Evolutionary conservation across 345 rosid species (phyloP).

Genomic region (Syzygium aromaticum): DNA sequence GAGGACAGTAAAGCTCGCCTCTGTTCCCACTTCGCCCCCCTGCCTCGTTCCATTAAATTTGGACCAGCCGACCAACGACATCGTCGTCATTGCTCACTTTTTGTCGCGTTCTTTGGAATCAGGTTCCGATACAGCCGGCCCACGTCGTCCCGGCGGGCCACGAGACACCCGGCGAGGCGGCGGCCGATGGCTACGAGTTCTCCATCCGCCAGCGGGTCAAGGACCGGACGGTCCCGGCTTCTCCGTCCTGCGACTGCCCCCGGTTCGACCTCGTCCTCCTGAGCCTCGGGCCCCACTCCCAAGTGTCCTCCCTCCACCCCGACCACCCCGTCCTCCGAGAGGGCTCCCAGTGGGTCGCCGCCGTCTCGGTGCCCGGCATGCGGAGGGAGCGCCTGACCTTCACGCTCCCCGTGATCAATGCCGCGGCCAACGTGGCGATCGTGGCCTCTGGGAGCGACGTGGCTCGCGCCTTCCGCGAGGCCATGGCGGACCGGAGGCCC

Average conservation of each 20-base stretch:
- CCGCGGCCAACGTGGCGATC: slow-evolving; percentile 24
- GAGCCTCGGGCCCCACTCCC: not conserved
- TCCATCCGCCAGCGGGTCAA: slow-evolving; percentile 22
- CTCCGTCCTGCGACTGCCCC: slow-evolving; percentile 23
- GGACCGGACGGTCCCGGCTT: slow-evolving; percentile 15
- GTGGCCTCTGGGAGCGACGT: slow-evolving; percentile 16
- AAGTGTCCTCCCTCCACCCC: slow-evolving; percentile 20
- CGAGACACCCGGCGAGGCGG: slow-evolving; percentile 17
- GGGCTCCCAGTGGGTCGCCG: slow-evolving; percentile 22
- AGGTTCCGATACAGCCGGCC: slow-evolving; percentile 24
- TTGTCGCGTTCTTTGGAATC: not conserved
- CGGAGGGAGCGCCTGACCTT: slow-evolving; percentile 9
- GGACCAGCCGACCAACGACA: not conserved
- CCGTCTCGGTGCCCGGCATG: slow-evolving; percentile 1
- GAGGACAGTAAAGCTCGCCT: not conserved
- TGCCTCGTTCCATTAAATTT: not conserved
- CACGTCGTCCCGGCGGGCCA: slow-evolving; percentile 16
- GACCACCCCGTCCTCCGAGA: slow-evolving; percentile 10
- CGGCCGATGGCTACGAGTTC: slow-evolving; percentile 20
- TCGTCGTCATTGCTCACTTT: not conserved
- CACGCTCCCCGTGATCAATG: slow-evolving; percentile 30
- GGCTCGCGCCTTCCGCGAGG: slow-evolving; percentile 9
- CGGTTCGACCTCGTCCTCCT: slow-evolving; percentile 26
- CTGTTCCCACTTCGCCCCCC: not conserved
- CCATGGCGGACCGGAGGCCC: not conserved